A percentile compares a stretch with the other conserved stretches of the same genome.
These are phyloP conservation scores for Chamaenerion angustifolium DNA, from an alignment of 345 rosid species.

Conservation along the genomic window DNA sequence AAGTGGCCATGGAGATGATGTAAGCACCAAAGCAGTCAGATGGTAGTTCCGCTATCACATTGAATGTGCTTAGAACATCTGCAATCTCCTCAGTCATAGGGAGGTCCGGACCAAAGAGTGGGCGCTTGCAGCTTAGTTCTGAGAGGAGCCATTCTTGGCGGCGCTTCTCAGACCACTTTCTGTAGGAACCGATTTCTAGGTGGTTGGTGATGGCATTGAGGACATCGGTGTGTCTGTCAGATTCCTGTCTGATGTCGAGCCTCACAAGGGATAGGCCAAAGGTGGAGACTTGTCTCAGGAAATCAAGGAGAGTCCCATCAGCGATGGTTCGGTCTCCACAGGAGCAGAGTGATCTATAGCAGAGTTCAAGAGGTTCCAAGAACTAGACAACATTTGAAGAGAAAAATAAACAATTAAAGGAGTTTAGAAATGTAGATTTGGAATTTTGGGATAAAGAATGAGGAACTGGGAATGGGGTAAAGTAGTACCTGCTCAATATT, in stretches of 20 bases:
- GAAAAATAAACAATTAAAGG: slow-evolving; percentile 7
- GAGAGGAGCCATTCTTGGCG: slow-evolving; percentile 89
- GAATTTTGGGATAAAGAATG: too few relatives aligned
- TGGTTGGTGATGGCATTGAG: slow-evolving; percentile 85
- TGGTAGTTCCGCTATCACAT: slow-evolving; percentile 78
- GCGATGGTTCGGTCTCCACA: slow-evolving; percentile 94
- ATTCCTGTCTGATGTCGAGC: slow-evolving; percentile 95
- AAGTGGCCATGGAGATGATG: slow-evolving; percentile 97
- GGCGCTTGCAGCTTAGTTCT: slow-evolving; percentile 83
- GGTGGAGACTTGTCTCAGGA: slow-evolving; percentile 93
- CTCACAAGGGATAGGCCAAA: slow-evolving; percentile 92
- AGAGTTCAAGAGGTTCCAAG: slow-evolving; percentile 95
- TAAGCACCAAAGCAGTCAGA: slow-evolving; percentile 88
- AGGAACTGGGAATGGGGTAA: not conserved
- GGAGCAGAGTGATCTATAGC: slow-evolving; percentile 79
- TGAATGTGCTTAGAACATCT: slow-evolving; percentile 75
- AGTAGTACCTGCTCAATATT: slow-evolving; percentile 40
- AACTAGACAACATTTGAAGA: slow-evolving; percentile 32
- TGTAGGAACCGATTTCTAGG: slow-evolving; percentile 70
- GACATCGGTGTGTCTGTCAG: slow-evolving; percentile 93
- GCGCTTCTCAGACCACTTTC: slow-evolving; percentile 79
- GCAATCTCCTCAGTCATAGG: slow-evolving; percentile 87
- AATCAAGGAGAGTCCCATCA: slow-evolving; percentile 98
- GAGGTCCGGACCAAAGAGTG: slow-evolving; percentile 87
- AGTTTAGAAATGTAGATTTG: not conserved